Evolutionary conservation across 2,329 filamentous ascomycete species (phyloP), one percentile per base, ranked within the genome.

Genomic region (Trichophyton simii): DNA sequence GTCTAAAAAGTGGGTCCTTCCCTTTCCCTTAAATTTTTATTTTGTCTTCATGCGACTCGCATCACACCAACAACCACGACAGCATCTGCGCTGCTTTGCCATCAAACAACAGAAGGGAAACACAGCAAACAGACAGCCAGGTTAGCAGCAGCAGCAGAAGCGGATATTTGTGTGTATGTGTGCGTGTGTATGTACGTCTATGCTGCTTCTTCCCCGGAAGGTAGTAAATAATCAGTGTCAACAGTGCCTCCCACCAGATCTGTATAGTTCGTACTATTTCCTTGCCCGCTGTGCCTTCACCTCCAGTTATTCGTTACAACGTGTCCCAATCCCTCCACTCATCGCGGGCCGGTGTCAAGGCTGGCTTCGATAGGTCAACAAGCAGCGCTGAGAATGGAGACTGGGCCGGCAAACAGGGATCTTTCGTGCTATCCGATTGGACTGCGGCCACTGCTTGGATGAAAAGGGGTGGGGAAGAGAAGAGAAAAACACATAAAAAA

Each of bases 341-440:
- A 60, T 52, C 60, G 58, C 62, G 62, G 60, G 41, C 62, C 62
- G 58, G 52, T 28, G 38, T 36, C 50, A 38, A 38, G 44, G 11
- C 41, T 15, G 20, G 6, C 55, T 58, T 58, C 28, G 31, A 38
- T 58, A 38, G 38, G 50, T 34, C 28, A 18, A 28, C 18, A 28
- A 6, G 11, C 11, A 31, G 18, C 22, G 22, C 50, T 31, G 22
- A 31, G 22, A 25, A 54, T 54, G 55, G 55, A 58, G 55, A 58
- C 55, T 41, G 20, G 55, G 7, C 13, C 18, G 55, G n/a, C 20
- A 15, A 9, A 48, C 55, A 57, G 36, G 62, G 48, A n/a, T 31
- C 3, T 4, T 62, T 58, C 42, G 46, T 54, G 31, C 18, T 42
- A 60, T 62, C 60, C 58, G 62, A 63, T 63, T 62, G 62, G 62